Base-by-base conservation (phyloP, 768 basidiomycete species). In the Russula olivacea region DNA sequence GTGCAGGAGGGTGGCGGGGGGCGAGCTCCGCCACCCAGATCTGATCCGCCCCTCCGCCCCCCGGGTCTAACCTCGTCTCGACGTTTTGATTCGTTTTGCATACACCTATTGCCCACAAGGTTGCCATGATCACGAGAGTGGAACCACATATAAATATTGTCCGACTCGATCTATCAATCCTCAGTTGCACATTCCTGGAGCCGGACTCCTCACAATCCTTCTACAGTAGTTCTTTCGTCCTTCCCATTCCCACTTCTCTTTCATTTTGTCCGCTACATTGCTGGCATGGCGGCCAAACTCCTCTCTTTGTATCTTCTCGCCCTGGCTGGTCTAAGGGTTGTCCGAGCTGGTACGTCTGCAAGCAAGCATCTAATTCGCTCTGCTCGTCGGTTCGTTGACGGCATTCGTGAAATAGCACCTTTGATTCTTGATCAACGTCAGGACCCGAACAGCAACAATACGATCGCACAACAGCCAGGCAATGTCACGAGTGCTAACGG, bases 171-270 rank as follows among this genome's bases (percentile, higher is more conserved):
- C 17, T 21, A 30, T 25, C 14, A 11, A 25, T 32, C 54, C 12
- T 23, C 12, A 48, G 41, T 55, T 41, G 10, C 41, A 43, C 52
- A 15, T 55, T 59, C 47, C 30, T 38, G 32, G 58, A 41, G 63
- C 63, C 54, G 41, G 62, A 63, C 57, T 51, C 51, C 50, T 10
- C 30, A 41, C 53, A n/a, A 49, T 36, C 23, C 12, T 30, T 50
- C 36, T 4, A n/a, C n/a, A 38, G 2, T 23, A 25, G 53, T 55
- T 40, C 15, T 15, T 15, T 49, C 23, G 1, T 45, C 9, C 9
- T n/a, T 45, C n/a, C n/a, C 43, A n/a, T n/a, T n/a, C 36, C 45
- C 50, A 9, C 17, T 4, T 15, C 43, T 64, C n/a, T 38, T 50
- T 55, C 32, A 36, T 30, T 49, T 56, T 5, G 5, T 45, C 30